Conservation (phyloP, 495 filamentous ascomycete species). For the Neurospora hispaniola region DNA sequence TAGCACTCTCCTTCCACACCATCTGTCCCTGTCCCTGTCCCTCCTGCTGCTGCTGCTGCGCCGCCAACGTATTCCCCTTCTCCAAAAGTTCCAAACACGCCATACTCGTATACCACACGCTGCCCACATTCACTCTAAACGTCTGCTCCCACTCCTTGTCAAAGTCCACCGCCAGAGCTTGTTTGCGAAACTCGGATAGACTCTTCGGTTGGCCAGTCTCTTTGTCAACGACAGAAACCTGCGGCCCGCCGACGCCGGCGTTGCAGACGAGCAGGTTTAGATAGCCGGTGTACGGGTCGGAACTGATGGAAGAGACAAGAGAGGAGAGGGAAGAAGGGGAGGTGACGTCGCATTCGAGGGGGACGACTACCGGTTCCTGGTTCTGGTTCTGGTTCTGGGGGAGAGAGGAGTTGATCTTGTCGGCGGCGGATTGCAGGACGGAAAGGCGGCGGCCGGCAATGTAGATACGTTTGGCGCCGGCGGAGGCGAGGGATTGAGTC, state of each 20-base stretch:
- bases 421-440: conserved; percentile 41
- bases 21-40: neutral
- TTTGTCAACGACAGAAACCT: conserved; percentile 10
- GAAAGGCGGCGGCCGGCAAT: conserved; percentile 57
- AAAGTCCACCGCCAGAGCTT: conserved; percentile 8
- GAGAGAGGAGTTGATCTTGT: conserved; percentile 20
- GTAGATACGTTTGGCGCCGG: conserved; percentile 58
- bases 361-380: conserved; percentile 33
- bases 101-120: conserved; percentile 51
- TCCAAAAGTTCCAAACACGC: conserved; percentile 55
- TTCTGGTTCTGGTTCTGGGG: neutral
- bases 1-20: conserved; percentile 11
- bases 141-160: conserved; percentile 46
- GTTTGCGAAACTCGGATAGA: neutral
- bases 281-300: conserved; percentile 37
- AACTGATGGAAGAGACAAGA: conserved; percentile 40
- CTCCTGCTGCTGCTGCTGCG: conserved; percentile 10
- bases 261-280: conserved; percentile 61
- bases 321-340: conserved; percentile 52
- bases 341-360: conserved; percentile 54
- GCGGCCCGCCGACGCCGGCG: conserved; percentile 50
- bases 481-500: conserved; percentile 46
- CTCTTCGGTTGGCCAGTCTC: conserved; percentile 6
- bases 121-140: conserved; percentile 49
- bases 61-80: conserved; percentile 47